These are phyloP conservation scores for Hyphopichia homilentoma DNA, from an alignment of 805 yeast genomes.

Conservation along the genomic window DNA sequence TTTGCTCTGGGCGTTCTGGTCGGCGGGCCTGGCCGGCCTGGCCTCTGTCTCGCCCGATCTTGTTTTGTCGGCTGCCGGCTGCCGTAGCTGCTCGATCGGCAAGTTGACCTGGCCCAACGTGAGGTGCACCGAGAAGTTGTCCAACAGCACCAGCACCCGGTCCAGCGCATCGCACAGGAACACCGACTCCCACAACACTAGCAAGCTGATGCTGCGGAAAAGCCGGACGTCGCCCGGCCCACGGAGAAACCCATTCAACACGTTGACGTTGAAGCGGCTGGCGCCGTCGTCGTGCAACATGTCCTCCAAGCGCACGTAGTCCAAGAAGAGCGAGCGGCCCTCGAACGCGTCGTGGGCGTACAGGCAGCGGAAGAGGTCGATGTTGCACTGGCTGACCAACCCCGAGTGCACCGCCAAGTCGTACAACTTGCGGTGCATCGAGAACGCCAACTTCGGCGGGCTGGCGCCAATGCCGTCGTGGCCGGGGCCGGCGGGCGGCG, in stretches of 20 bases:
- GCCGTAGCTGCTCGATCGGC: too few species aligned
- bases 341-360: constrained; percentile 8
- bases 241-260: constrained; percentile 20
- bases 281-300: constrained; percentile 10
- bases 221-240: constrained; percentile 10
- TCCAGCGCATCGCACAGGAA: constrained; percentile 11
- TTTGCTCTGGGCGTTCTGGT: too few species aligned
- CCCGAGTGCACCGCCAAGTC: too few species aligned
- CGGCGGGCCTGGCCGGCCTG: too few species aligned
- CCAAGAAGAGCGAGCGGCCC: constrained; percentile 14
- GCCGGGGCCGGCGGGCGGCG: too few species aligned
- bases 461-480: too few species aligned
- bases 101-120: too few species aligned
- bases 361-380: constrained; percentile 17
- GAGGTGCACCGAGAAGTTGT: too few species aligned
- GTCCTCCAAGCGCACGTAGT: constrained; percentile 19
- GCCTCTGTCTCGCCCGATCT: too few species aligned
- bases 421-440: too few species aligned
- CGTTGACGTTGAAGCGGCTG: constrained; percentile 11
- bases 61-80: too few species aligned
- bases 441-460: too few species aligned
- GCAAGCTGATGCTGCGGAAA: constrained; percentile 23
- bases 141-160: background rate
- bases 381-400: constrained; percentile 20
- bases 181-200: constrained; percentile 16